Percentiles rank a stretch among this genome's conserved stretches.
phyloP scores from a whole-genome alignment of 208 protist species.

The Angomonas deanei region DNA sequence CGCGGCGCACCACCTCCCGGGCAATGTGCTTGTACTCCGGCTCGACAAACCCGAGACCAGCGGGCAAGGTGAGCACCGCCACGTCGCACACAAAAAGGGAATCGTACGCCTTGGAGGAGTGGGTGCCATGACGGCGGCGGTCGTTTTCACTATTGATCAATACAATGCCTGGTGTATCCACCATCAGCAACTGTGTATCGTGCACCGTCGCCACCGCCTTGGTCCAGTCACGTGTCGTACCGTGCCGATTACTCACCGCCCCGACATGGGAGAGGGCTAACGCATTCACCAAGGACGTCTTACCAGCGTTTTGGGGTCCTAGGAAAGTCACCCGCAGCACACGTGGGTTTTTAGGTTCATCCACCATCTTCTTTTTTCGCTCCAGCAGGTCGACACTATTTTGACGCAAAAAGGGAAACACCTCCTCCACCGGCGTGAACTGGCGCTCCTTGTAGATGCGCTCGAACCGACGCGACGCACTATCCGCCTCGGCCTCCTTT shows the following conservation, averaged over 20 bases:
- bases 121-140: conserved; percentile 43
- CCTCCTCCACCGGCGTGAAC: conserved; percentile 79
- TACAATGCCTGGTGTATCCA: conserved; percentile 82
- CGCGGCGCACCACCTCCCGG: conserved; percentile 63
- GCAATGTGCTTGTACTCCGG: conserved; percentile 69
- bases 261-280: conserved; percentile 77
- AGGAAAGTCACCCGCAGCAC: conserved; percentile 59
- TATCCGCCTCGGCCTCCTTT: conserved; percentile 51
- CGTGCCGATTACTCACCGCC: conserved; percentile 75
- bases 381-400: not conserved
- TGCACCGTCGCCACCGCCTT: conserved; percentile 80
- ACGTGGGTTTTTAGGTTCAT: conserved; percentile 35
- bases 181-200: conserved; percentile 80
- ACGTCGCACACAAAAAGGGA: conserved; percentile 74
- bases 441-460: conserved; percentile 79
- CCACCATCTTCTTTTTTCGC: not conserved
- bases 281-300: conserved; percentile 87
- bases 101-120: conserved; percentile 74
- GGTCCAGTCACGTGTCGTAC: conserved; percentile 76
- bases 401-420: conserved; percentile 42
- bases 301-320: conserved; percentile 83
- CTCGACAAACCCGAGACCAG: conserved; percentile 83
- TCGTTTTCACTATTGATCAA: conserved; percentile 39
- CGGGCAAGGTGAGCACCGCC: conserved; percentile 67
- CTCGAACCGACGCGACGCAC: conserved; percentile 65